A percentile compares a stretch with the other conserved stretches of the same genome.
Conservation (phyloP, 1,284 basidiomycete genomes). For the Ceratobasidium theobromae region DNA sequence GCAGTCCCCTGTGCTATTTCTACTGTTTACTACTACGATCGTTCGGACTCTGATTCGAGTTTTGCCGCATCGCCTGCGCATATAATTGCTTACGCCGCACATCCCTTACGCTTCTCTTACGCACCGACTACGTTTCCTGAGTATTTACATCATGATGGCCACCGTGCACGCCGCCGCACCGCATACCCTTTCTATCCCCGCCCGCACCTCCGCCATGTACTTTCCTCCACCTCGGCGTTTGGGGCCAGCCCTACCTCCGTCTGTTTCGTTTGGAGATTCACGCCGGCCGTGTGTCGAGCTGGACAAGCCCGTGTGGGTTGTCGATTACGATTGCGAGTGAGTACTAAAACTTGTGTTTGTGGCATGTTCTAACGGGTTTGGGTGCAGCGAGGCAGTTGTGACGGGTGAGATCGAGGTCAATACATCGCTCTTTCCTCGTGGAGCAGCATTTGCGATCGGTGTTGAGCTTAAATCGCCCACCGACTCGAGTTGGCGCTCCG, state of each 20-base stretch:
- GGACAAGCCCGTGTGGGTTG: constrained; percentile 34
- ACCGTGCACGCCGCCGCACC: constrained; percentile 15
- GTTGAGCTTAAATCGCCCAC: constrained; percentile 19
- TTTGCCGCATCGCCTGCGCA: background rate
- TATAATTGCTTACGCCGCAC: background rate
- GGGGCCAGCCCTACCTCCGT: constrained; percentile 24
- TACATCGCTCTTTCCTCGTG: constrained; percentile 32
- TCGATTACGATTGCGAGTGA: constrained; percentile 31
- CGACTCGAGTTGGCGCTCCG: constrained; percentile 8
- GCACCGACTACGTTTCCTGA: background rate
- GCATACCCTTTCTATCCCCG: constrained; percentile 9
- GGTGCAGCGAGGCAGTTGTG: constrained; percentile 28
- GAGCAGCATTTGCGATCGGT: constrained; percentile 32
- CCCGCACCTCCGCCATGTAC: too few relatives aligned
- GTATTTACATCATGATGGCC: constrained; percentile 24
- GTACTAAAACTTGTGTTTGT: background rate
- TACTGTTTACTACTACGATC: background rate
- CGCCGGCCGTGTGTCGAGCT: constrained; percentile 34
- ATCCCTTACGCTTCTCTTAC: background rate
- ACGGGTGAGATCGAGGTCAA: constrained; percentile 36
- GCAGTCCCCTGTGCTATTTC: constrained; percentile 20
- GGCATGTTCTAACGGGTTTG: background rate
- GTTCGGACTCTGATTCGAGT: constrained; percentile 1
- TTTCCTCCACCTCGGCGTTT: constrained; percentile 9
- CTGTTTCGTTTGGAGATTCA: constrained; percentile 32